Evolutionary conservation across 257 asterid genomes (phyloP).

Genomic region (Ilex asprella): DNA sequence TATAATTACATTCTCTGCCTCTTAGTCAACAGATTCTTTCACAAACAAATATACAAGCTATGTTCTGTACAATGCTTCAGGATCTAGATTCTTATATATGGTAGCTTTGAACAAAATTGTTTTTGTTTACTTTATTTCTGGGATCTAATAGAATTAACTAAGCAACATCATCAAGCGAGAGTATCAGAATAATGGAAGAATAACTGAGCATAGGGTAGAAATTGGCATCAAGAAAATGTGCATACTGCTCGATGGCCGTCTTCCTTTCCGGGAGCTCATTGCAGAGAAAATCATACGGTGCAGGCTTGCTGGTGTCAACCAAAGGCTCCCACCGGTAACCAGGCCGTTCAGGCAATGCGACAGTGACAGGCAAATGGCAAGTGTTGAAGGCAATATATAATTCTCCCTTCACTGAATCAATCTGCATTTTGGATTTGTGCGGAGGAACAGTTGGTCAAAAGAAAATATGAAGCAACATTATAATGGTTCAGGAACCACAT

Average conservation of each 20-base stretch:
- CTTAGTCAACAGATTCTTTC: too few relatives aligned
- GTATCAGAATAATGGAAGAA: conserved; percentile 69
- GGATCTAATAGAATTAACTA: background rate
- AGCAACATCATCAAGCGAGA: conserved; percentile 28
- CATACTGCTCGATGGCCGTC: conserved; percentile 46
- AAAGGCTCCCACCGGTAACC: conserved; percentile 81
- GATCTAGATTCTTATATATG: too few relatives aligned
- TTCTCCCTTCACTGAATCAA: conserved; percentile 76
- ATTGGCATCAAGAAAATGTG: conserved; percentile 79
- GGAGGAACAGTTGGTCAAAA: background rate
- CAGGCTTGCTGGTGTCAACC: conserved; percentile 81
- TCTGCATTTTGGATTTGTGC: conserved; percentile 26
- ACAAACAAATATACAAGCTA: too few relatives aligned
- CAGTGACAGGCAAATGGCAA: conserved; percentile 62
- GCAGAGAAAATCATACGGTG: conserved; percentile 72
- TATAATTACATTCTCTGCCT: too few relatives aligned
- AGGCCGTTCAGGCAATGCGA: conserved; percentile 65
- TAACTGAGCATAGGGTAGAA: conserved; percentile 89
- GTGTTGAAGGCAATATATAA: conserved; percentile 72
- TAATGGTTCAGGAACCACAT: too few relatives aligned
- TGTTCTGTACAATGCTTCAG: too few relatives aligned
- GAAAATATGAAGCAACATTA: too few relatives aligned
- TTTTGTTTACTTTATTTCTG: too few relatives aligned
- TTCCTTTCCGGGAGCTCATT: conserved; percentile 42
- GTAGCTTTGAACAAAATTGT: too few relatives aligned